Base-by-base conservation (phyloP, 306 rosid species). In the Lupinus albus region DNA sequence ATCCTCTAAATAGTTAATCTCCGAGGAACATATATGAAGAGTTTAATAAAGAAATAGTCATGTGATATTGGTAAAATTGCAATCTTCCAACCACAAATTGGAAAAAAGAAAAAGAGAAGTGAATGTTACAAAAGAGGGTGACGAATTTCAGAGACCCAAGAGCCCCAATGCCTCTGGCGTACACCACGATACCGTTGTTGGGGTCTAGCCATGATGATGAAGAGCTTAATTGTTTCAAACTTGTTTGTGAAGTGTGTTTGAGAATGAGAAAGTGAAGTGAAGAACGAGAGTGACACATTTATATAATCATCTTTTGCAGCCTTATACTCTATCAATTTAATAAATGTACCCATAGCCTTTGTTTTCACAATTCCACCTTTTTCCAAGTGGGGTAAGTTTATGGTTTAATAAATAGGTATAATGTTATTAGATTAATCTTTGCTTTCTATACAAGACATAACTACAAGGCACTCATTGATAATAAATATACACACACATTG, bases 111-210 rank as follows among this genome's bases (percentile, higher is more conserved):
- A 60, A 35, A 33, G 42, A 10, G 68, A 14, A 28, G 80, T 70
- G 80, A 83, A 78, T 10, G 77, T 61, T 78, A 77, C 81, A 77
- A 50, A 46, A 71, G 73, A 51, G 81, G 81, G 52, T 77, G 81
- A 48, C 92, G 92, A 71, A 86, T 86, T 72, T 86, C 92, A 33
- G 92, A 86, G 78, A 86, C 92, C 92, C 92, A 86, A 10, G 92
- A 86, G 61, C 92, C 92, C 92, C 92, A 86, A 2, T 87, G 89
- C 70, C 89, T 75, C 68, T 84, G 92, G 17, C 92, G 85, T 11
- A 87, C 92, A 32, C 92, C 92, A 20, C 92, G 79, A 65, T 84
- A 87, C 18, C 89, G 84, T 58, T 84, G 84, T 52, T 84, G 92
- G 16, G 87, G 84, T 69, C 89, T 82, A 1, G 81, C 87, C 92